These are phyloP conservation scores for Microdochium paspali DNA, from an alignment of 2,329 filamentous ascomycete genomes.

Conservation along the genomic window DNA sequence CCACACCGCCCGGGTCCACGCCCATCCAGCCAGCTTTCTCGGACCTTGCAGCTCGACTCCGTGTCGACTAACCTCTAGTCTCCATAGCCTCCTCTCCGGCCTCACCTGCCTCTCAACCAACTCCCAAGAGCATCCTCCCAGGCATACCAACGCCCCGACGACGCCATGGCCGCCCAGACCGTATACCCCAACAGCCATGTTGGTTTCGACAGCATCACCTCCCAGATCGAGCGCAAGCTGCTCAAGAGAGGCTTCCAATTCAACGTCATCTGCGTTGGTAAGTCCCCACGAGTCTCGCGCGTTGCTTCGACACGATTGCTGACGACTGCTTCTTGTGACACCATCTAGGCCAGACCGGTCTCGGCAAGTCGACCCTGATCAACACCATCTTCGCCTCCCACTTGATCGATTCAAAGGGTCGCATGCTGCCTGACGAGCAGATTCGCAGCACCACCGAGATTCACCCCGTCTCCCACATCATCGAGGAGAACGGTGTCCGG, in stretches of 20 bases:
- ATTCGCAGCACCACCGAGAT: constrained; percentile 97
- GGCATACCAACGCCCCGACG: constrained; percentile 21
- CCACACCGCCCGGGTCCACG: neutral
- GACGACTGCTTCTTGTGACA: constrained; percentile 19
- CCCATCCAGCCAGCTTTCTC: neutral
- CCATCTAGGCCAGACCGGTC: constrained; percentile 89
- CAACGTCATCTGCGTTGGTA: constrained; percentile 99
- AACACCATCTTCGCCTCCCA: constrained; percentile 99
- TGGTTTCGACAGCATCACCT: constrained; percentile 99
- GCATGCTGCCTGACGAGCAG: constrained; percentile 82
- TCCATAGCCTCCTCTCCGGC: neutral
- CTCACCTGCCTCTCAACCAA: constrained; percentile 6
- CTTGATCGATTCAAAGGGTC: constrained; percentile 97
- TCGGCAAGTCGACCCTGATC: constrained; percentile 98
- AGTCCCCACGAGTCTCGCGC: too few relatives aligned
- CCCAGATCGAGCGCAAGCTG: constrained; percentile 98
- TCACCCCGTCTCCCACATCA: constrained; percentile 94
- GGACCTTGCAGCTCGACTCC: neutral
- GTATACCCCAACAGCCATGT: constrained; percentile 95
- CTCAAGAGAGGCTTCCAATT: constrained; percentile 99
- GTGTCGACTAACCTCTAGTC: constrained; percentile 1
- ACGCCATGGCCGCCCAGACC: constrained; percentile 57
- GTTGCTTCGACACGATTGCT: constrained; percentile 12
- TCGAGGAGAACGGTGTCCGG: constrained; percentile 98
- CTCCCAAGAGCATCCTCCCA: constrained; percentile 17